phyloP scores from a whole-genome alignment of 306 rosid genomes.

The Begonia masoniana region DNA sequence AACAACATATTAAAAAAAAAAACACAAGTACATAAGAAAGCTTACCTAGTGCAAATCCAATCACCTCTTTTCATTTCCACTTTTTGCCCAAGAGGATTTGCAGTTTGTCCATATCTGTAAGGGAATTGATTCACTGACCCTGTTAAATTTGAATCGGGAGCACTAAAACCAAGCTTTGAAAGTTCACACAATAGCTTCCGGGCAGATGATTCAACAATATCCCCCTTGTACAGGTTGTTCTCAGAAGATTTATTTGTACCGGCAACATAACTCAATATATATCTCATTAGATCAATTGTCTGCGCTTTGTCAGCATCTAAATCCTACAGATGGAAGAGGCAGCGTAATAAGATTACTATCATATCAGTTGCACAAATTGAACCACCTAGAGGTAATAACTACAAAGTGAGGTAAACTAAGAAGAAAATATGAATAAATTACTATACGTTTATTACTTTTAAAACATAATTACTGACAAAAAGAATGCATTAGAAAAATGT shows the following conservation, averaged over 20 bases:
- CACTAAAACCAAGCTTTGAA: conserved; percentile 44
- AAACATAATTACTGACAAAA: too few species aligned
- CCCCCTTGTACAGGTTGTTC: conserved; percentile 27
- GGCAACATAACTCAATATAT: conserved; percentile 68
- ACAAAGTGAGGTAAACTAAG: not conserved
- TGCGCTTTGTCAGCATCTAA: conserved; percentile 46
- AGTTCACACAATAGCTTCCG: conserved; percentile 56
- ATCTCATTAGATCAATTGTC: conserved; percentile 84
- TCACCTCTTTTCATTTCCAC: conserved; percentile 96
- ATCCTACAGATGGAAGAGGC: conserved; percentile 21
- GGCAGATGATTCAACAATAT: conserved; percentile 56
- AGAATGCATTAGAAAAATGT: too few species aligned
- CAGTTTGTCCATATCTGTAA: conserved; percentile 26
- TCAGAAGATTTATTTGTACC: conserved; percentile 32
- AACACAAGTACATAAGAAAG: not conserved
- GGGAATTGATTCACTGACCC: conserved; percentile 29
- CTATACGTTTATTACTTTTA: too few species aligned
- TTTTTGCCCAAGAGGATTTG: conserved; percentile 23
- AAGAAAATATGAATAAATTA: too few species aligned
- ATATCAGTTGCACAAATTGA: not conserved
- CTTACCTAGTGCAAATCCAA: conserved; percentile 83
- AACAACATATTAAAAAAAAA: too few species aligned
- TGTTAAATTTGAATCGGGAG: conserved; percentile 29
- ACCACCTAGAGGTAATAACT: not conserved
- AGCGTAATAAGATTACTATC: not conserved